phyloP scores from a whole-genome alignment of 306 rosid genomes.

The Citrullus amarus region DNA sequence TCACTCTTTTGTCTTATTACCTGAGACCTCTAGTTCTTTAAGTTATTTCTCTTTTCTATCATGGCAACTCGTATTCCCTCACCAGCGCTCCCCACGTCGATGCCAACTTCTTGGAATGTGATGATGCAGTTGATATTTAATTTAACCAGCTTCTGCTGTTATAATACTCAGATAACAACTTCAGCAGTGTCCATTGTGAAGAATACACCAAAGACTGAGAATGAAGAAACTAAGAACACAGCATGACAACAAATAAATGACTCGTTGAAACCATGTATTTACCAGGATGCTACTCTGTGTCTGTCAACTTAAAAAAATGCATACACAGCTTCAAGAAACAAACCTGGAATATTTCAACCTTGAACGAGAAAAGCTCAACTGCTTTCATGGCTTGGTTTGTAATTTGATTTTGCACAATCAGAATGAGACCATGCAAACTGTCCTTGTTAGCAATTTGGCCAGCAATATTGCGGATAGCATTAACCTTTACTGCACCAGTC shows the following conservation, averaged over 20 bases:
- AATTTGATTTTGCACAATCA: slow-evolving; percentile 48
- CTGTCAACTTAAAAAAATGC: neutral
- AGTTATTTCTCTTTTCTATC: neutral
- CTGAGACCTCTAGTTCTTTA: neutral
- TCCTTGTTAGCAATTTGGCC: slow-evolving; percentile 58
- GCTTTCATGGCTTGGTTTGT: slow-evolving; percentile 77
- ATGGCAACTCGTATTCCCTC: neutral
- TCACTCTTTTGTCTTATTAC: neutral
- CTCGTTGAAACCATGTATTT: neutral
- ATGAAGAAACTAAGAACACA: neutral
- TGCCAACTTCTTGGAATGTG: neutral
- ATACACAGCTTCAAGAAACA: slow-evolving; percentile 9
- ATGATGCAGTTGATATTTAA: neutral
- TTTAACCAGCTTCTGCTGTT: neutral
- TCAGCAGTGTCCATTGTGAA: neutral
- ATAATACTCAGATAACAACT: neutral
- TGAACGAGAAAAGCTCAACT: slow-evolving; percentile 33
- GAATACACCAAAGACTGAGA: neutral
- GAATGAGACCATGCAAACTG: slow-evolving; percentile 44
- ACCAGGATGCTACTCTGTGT: neutral
- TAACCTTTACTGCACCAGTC: slow-evolving; percentile 46
- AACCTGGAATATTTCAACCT: slow-evolving; percentile 91
- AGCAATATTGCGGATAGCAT: slow-evolving; percentile 33
- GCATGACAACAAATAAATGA: neutral
- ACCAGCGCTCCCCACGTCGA: neutral